A percentile compares a stretch with the other conserved stretches of the same genome.
Conservation (phyloP, 768 basidiomycete species). For the Lactifluus echinatus region DNA sequence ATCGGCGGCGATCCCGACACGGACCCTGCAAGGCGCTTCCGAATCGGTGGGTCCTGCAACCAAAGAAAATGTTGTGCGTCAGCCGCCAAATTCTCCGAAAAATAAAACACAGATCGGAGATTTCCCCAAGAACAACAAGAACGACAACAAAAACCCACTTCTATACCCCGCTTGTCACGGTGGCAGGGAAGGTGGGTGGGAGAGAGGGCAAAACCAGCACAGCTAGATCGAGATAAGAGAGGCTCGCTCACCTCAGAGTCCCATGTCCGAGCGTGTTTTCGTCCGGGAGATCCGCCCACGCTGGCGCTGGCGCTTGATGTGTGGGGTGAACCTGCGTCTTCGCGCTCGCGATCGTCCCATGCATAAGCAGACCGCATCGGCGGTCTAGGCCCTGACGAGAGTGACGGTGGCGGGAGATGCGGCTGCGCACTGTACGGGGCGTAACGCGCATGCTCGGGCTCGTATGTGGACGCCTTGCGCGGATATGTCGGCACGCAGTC, state of each 20-base stretch:
- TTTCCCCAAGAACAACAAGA: too few relatives aligned
- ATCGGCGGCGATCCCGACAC: slow-evolving; percentile 11
- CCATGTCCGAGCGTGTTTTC: slow-evolving; percentile 20
- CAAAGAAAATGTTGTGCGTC: neutral
- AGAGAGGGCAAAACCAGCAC: neutral
- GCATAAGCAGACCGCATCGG: slow-evolving; percentile 17
- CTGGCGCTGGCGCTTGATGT: slow-evolving; percentile 15
- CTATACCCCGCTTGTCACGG: neutral
- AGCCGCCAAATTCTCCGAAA: neutral
- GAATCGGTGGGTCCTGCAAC: slow-evolving; percentile 10
- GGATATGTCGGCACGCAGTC: slow-evolving; percentile 13
- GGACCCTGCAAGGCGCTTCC: slow-evolving; percentile 12
- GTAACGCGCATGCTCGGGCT: slow-evolving; percentile 13
- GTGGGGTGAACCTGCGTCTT: slow-evolving; percentile 13
- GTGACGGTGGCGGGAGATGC: neutral
- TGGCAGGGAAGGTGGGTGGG: neutral
- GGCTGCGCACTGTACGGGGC: slow-evolving; percentile 1
- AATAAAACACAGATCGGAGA: neutral
- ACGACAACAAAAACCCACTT: too few relatives aligned
- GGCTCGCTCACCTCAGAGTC: slow-evolving; percentile 10
- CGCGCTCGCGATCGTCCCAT: slow-evolving; percentile 19
- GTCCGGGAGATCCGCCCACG: slow-evolving; percentile 11
- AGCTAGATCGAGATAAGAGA: neutral
- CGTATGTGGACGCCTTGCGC: slow-evolving; percentile 13
- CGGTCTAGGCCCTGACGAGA: neutral